Evolutionary conservation across 2,329 filamentous ascomycete genomes (phyloP).

Genomic region (Phyllosticta capitalensis): DNA sequence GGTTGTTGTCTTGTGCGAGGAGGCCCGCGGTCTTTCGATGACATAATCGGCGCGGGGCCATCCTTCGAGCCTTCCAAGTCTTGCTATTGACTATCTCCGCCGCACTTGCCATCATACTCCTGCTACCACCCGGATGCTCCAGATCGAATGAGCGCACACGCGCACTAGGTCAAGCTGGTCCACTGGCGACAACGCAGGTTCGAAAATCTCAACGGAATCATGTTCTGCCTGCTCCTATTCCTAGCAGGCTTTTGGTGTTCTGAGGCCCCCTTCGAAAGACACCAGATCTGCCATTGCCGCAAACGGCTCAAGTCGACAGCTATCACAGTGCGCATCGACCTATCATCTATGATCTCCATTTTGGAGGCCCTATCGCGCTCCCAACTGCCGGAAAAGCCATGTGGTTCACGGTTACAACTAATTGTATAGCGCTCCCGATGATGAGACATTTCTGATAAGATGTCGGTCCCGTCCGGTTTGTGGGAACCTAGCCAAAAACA

Average conservation of each 20-base stretch:
- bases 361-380: not conserved
- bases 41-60: too few relatives aligned
- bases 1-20: not conserved
- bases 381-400: not conserved
- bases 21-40: too few relatives aligned
- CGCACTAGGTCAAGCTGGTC: too few relatives aligned
- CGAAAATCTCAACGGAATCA: too few relatives aligned
- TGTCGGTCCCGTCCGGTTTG: not conserved
- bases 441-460: not conserved
- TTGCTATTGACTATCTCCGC: too few relatives aligned
- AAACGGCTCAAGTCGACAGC: not conserved
- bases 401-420: not conserved
- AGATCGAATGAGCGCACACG: too few relatives aligned
- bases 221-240: too few relatives aligned
- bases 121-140: too few relatives aligned
- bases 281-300: not conserved
- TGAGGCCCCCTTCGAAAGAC: not conserved
- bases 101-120: too few relatives aligned
- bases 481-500: not conserved
- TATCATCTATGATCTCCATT: not conserved
- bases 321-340: not conserved
- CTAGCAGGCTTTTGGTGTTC: not conserved
- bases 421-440: not conserved
- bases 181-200: too few relatives aligned
- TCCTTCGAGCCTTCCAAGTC: too few relatives aligned